phyloP scores from a whole-genome alignment of 2,329 filamentous ascomycete genomes.

The Colletotrichum truncatum region DNA sequence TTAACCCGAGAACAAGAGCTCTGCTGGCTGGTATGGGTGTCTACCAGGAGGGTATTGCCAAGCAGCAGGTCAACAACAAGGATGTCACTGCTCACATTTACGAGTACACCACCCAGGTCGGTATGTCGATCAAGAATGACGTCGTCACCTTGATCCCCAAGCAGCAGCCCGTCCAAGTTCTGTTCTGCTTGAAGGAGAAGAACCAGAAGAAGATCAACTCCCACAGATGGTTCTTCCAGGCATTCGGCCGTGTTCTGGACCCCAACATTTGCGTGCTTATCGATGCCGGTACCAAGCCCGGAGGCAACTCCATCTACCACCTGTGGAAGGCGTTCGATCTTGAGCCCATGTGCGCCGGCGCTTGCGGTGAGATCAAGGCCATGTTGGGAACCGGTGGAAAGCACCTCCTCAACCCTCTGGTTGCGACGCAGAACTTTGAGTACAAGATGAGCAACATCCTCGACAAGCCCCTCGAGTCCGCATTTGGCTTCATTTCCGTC shows the following conservation, averaged over 20 bases:
- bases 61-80: slow-evolving; percentile 96
- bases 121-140: slow-evolving; percentile 88
- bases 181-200: slow-evolving; percentile 99
- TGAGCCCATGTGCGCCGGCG: slow-evolving; percentile 96
- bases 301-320: slow-evolving; percentile 94
- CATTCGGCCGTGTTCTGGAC: slow-evolving; percentile 90
- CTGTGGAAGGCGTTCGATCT: slow-evolving; percentile 99
- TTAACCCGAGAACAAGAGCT: slow-evolving; percentile 90
- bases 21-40: slow-evolving; percentile 93
- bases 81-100: slow-evolving; percentile 98
- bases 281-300: slow-evolving; percentile 95
- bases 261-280: slow-evolving; percentile 97
- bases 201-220: slow-evolving; percentile 99
- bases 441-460: slow-evolving; percentile 99
- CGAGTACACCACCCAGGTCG: slow-evolving; percentile 90
- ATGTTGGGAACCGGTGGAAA: slow-evolving; percentile 89
- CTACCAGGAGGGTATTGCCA: slow-evolving; percentile 98
- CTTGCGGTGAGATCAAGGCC: slow-evolving; percentile 98
- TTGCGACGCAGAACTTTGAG: slow-evolving; percentile 98
- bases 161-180: slow-evolving; percentile 91
- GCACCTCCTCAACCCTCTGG: slow-evolving; percentile 90
- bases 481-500: slow-evolving; percentile 97
- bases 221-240: slow-evolving; percentile 98
- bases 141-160: slow-evolving; percentile 86
- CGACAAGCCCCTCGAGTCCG: slow-evolving; percentile 96